Evolutionary conservation across 176 grass and related monocot species (phyloP), one percentile per base, ranked within the genome.

Genomic region (Chloris gayana): DNA sequence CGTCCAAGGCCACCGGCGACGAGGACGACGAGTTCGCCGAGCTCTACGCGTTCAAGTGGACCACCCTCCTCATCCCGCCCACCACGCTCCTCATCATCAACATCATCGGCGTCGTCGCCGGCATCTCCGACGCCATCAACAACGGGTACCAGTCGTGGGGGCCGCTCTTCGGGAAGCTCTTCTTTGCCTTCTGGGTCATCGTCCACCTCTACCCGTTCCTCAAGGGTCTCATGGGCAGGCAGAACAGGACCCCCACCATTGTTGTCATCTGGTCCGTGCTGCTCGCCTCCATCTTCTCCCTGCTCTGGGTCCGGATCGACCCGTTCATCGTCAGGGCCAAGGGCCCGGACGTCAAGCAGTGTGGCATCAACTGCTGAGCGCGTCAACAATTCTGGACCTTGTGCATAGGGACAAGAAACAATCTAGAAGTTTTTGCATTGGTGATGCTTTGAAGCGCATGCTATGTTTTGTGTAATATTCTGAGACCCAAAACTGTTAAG

Each of bases 41-140:
- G 64, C 92, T 99, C 41, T 99, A 99, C 73, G 73, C 84, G 33
- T 99, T 99, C 90, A 99, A 99, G 83, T 95, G 96, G 96, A 99
- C 96, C 70, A 97, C 91, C 30, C 94, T 97, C 54, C 87, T 97
- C 65, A 97, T 97, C 37, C 94, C 94, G 8, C 94, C 94, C 9
- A 97, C 94, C 1, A 97, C 94, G 37, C 73, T 97, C 37, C 82
- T 97, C 67, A 84, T 97, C 80, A 90, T 97, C 81, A 97, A 97
- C 87, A 82, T 97, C 78, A 94, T 97, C 46, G 94, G 94, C 38
- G 94, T 97, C 60, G 91, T 97, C 1, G 94, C 94, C 11, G 94
- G 94, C 69, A 76, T 97, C 83, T 97, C 94, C 2, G 94, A 97
- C 54, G 94, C 94, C 70, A 97, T 97, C 68, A 97, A 94, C 82